phyloP scores from a whole-genome alignment of 768 basidiomycete species.

The Boletus sp. region DNA sequence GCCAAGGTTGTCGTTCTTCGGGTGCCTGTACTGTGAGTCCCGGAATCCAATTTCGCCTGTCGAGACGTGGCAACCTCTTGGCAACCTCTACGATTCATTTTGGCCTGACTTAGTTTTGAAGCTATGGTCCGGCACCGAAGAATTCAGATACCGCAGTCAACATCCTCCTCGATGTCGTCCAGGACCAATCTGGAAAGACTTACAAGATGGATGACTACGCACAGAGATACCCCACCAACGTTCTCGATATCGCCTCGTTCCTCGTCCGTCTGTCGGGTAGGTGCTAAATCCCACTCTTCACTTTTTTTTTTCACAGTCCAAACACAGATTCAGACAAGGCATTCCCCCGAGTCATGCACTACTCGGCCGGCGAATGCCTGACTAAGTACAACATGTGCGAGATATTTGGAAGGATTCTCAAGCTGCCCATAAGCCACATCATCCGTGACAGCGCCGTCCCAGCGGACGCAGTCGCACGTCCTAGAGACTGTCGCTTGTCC shows the following conservation, averaged over 20 bases:
- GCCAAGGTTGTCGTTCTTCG: slow-evolving; percentile 70
- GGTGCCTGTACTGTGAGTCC: slow-evolving; percentile 80
- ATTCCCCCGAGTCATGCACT: slow-evolving; percentile 67
- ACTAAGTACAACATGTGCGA: slow-evolving; percentile 95
- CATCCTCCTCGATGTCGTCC: slow-evolving; percentile 79
- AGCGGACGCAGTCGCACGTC: slow-evolving; percentile 66
- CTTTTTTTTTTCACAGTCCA: neutral
- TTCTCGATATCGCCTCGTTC: slow-evolving; percentile 82
- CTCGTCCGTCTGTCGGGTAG: slow-evolving; percentile 71
- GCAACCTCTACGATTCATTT: too few species aligned
- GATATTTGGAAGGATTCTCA: slow-evolving; percentile 67
- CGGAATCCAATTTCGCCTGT: too few species aligned
- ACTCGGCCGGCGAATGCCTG: slow-evolving; percentile 74
- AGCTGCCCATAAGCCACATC: slow-evolving; percentile 71
- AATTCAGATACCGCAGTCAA: slow-evolving; percentile 91
- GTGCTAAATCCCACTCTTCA: slow-evolving; percentile 13
- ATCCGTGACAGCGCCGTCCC: slow-evolving; percentile 68
- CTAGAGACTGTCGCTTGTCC: slow-evolving; percentile 76
- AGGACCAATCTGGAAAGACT: slow-evolving; percentile 79
- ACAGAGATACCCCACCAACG: slow-evolving; percentile 89
- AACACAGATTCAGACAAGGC: slow-evolving; percentile 32
- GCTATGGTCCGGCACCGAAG: slow-evolving; percentile 82
- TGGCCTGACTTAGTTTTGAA: slow-evolving; percentile 30
- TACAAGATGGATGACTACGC: slow-evolving; percentile 98
- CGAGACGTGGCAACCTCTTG: too few species aligned